Evolutionary conservation across 1,284 basidiomycete genomes (phyloP), one percentile per base, ranked within the genome.

Genomic region (Retiboletus fuscus): DNA sequence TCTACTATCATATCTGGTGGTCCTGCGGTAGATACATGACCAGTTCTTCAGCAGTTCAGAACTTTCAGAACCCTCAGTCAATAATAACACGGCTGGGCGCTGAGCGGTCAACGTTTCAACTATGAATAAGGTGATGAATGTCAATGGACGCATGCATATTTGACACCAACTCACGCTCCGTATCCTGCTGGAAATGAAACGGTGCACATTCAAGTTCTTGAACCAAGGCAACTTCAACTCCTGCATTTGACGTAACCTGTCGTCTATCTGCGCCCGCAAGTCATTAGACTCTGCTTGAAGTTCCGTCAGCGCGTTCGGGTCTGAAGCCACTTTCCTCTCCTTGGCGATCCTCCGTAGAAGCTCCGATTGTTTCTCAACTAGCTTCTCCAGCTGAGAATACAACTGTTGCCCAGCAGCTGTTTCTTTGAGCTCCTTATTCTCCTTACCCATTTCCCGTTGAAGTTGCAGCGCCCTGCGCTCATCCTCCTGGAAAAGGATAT

Each of bases 341-440:
- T 22, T 39, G 30, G 18, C 30, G 26, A 67, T 61, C 46, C 26
- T 60, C 30, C 28, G 66, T 18, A 70, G 46, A 44, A 70, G 49
- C 20, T 55, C 58, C 22, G 24, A n/a, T n/a, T 60, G 58, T n/a
- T 60, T 60, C 39, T 60, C 39, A 13, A 60, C 58, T 12, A 64
- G 53, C 20, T 20, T 22, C 34, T 73, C 72, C 46, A 73, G 58
- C 5, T 30, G 53, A 41, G 66, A 64, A 49, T 28, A 68, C 28
- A 73, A 20, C 43, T 60, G 39, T 24, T 60, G 68, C 46, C 72
- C 68, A 18, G 66, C 72, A 2, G 24, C 60, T 10, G 72, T 73
- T 43, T 72, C 68, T 24, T 34, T 66, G 20, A 73, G 44, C 39
- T 67, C 39, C 24, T 18, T 55, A 18, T 43, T 49, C 28, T 47